phyloP scores from a whole-genome alignment of 768 basidiomycete species.

The Lyophyllum shimeji region DNA sequence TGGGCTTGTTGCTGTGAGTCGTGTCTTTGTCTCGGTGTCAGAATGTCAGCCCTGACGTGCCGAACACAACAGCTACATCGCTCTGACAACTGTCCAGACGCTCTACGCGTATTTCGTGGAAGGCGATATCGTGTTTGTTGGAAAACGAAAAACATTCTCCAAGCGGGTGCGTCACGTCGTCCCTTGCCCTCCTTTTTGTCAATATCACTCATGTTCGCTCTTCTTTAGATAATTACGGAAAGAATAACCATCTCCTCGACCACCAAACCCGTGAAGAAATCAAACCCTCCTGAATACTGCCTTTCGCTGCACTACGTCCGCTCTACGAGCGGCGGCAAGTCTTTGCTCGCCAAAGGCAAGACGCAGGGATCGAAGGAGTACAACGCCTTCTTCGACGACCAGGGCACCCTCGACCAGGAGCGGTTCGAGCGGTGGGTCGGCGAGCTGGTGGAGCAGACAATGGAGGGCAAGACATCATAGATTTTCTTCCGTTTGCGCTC shows the following conservation, averaged over 20 bases:
- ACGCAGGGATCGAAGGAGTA: constrained; percentile 57
- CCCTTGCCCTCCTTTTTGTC: constrained; percentile 2
- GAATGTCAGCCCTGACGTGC: constrained; percentile 5
- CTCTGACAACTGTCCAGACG: constrained; percentile 70
- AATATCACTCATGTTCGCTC: constrained; percentile 41
- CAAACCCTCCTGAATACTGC: constrained; percentile 63
- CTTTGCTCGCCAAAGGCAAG: constrained; percentile 71
- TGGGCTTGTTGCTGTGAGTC: constrained; percentile 75
- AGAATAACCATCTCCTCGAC: constrained; percentile 76
- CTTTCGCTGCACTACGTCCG: constrained; percentile 71
- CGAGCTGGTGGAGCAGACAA: constrained; percentile 65
- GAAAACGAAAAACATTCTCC: constrained; percentile 87
- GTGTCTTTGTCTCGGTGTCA: constrained; percentile 7
- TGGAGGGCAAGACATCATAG: constrained; percentile 61
- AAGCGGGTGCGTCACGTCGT: constrained; percentile 59
- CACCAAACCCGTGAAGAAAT: constrained; percentile 54
- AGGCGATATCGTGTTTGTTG: constrained; percentile 81
- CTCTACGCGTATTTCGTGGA: constrained; percentile 88
- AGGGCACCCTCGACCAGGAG: constrained; percentile 76
- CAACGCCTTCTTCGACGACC: constrained; percentile 78
- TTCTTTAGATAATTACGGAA: constrained; percentile 81
- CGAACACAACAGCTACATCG: constrained; percentile 58
- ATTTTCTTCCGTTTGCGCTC: not conserved
- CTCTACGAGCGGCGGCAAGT: constrained; percentile 84
- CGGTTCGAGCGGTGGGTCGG: constrained; percentile 79